These are phyloP conservation scores for Suillus lakei DNA, from an alignment of 768 basidiomycete species.

Conservation along the genomic window DNA sequence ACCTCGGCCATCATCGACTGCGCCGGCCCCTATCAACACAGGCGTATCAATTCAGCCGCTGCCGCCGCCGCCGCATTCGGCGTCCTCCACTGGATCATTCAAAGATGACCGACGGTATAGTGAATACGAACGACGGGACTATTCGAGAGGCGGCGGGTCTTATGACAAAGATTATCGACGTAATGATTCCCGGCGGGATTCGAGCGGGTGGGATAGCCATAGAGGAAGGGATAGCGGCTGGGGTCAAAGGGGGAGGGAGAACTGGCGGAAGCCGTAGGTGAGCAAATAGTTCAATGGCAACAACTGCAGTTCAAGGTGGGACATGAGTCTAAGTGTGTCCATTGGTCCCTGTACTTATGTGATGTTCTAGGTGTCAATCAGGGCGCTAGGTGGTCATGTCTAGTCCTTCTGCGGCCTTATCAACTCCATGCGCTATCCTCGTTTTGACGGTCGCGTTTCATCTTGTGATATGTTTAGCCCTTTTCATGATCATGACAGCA, in stretches of 20 bases:
- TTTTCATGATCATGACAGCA: constrained; percentile 2
- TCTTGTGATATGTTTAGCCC: background rate
- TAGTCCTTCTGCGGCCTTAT: background rate
- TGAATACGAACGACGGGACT: constrained; percentile 9
- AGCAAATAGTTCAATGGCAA: background rate
- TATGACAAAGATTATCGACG: constrained; percentile 19
- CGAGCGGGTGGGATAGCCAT: constrained; percentile 14
- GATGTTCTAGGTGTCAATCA: background rate
- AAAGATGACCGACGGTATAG: constrained; percentile 23
- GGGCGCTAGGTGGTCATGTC: background rate
- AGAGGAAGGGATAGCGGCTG: constrained; percentile 14
- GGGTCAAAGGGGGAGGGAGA: constrained; percentile 12
- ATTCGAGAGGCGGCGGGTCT: constrained; percentile 10
- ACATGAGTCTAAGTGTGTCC: background rate
- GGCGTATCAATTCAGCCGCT: constrained; percentile 15
- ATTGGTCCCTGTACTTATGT: background rate
- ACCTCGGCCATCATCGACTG: background rate
- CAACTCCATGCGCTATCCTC: background rate
- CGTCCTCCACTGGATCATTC: constrained; percentile 17
- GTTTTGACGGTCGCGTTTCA: background rate
- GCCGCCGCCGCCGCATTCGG: constrained; percentile 21
- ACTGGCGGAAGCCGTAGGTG: background rate
- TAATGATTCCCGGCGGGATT: constrained; percentile 24
- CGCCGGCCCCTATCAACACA: background rate
- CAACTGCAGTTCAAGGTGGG: background rate